phyloP scores from a whole-genome alignment of 495 filamentous ascomycete species.

The Chaetomidium leptoderma region DNA sequence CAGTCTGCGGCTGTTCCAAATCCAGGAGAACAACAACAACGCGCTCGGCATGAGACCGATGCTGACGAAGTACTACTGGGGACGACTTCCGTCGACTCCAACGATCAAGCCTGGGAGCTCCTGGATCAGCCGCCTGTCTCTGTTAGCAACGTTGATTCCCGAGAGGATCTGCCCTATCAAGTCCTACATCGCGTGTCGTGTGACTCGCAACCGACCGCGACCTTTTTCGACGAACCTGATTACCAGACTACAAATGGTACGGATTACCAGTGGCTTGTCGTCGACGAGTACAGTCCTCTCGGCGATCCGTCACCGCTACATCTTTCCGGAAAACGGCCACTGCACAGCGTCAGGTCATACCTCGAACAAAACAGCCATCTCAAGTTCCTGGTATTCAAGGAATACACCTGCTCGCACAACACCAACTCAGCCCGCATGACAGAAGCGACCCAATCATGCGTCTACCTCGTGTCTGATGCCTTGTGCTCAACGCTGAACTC shows the following conservation, averaged over 20 bases:
- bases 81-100: too few species aligned
- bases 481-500: neutral
- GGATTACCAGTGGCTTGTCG: neutral
- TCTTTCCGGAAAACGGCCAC: neutral
- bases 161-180: neutral
- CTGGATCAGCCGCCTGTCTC: neutral
- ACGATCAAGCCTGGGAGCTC: neutral
- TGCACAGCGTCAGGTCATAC: neutral
- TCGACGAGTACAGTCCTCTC: neutral
- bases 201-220: neutral
- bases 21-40: too few species aligned
- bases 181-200: neutral
- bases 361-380: neutral
- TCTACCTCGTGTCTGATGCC: neutral
- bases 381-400: neutral
- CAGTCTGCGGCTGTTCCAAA: neutral
- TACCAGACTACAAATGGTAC: neutral
- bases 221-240: neutral
- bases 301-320: neutral
- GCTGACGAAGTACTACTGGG: too few species aligned
- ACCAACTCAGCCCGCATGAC: neutral
- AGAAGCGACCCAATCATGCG: neutral
- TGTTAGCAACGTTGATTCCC: neutral
- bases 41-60: too few species aligned
- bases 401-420: neutral